Evolutionary conservation across 2,329 filamentous ascomycete species (phyloP).

Genomic region (Apiospora marii): DNA sequence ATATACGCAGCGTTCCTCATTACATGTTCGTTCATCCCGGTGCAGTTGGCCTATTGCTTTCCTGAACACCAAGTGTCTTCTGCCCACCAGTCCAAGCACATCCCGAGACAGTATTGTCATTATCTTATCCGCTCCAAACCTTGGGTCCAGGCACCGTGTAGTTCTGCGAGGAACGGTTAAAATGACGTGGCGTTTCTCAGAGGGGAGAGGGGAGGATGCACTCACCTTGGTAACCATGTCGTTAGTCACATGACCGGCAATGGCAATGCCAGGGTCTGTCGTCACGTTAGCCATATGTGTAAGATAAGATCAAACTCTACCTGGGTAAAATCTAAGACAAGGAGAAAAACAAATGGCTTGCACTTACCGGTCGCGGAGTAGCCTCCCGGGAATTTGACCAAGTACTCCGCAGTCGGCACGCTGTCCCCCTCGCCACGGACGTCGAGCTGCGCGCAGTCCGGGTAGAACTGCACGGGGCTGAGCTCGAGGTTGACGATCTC

Average conservation of each 20-base stretch:
- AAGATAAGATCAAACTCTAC: not conserved
- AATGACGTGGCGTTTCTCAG: too few species aligned
- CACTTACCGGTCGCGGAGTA: constrained; percentile 9
- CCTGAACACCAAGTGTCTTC: too few species aligned
- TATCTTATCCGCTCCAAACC: constrained; percentile 1
- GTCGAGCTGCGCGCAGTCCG: constrained; percentile 64
- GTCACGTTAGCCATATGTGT: not conserved
- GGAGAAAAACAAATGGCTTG: too few species aligned
- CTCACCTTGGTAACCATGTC: constrained; percentile 4
- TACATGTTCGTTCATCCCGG: too few species aligned
- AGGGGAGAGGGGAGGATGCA: not conserved
- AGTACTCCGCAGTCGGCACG: constrained; percentile 47
- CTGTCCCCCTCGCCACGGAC: constrained; percentile 58
- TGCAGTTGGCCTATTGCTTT: too few species aligned
- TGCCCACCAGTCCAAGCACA: too few species aligned
- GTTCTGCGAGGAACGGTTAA: not conserved
- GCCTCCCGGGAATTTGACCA: constrained; percentile 52
- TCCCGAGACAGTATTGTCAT: too few species aligned
- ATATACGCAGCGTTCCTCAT: too few species aligned
- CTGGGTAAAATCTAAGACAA: not conserved
- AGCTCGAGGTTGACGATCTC: constrained; percentile 65
- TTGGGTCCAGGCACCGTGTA: constrained; percentile 21
- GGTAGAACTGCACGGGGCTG: constrained; percentile 46
- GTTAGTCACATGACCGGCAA: not conserved
- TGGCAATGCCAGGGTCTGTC: not conserved